Evolutionary conservation across 805 yeast genomes (phyloP).

Genomic region (Lipomyces spencermartinsiae): DNA sequence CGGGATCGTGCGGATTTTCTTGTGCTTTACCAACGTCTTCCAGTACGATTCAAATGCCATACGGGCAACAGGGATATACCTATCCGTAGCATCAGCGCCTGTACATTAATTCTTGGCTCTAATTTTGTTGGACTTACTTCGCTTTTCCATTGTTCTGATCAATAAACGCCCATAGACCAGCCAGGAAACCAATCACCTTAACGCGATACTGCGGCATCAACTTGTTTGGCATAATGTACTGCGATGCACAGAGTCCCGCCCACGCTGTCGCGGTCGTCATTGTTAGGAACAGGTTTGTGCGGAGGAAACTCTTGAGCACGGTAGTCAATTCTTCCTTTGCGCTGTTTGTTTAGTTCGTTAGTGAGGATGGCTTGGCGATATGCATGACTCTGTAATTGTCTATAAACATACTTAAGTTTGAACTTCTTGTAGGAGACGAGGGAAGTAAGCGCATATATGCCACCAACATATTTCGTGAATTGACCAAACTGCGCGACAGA

Average conservation of each 20-base stretch:
- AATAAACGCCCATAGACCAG: conserved; percentile 52
- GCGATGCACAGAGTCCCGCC: conserved; percentile 49
- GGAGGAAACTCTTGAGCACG: conserved; percentile 21
- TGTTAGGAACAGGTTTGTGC: conserved; percentile 46
- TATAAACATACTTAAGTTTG: conserved; percentile 1
- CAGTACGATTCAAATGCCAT: conserved; percentile 49
- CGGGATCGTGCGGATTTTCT: conserved; percentile 41
- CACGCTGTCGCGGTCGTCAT: conserved; percentile 49
- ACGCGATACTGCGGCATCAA: conserved; percentile 46
- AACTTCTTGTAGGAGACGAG: conserved; percentile 2
- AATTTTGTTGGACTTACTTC: conserved; percentile 42
- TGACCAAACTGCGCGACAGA: conserved; percentile 13
- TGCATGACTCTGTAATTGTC: neutral
- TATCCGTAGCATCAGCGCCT: neutral
- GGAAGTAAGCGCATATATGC: conserved; percentile 21
- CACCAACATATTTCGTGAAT: conserved; percentile 26
- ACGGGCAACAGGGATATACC: conserved; percentile 39
- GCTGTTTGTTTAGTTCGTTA: neutral
- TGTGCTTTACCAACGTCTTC: conserved; percentile 43
- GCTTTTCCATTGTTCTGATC: conserved; percentile 46
- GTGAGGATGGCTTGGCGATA: neutral
- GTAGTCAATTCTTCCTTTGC: neutral
- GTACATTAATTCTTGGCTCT: neutral
- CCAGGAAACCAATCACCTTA: conserved; percentile 49
- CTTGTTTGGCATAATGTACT: conserved; percentile 44